Evolutionary conservation across 345 rosid genomes (phyloP).

Genomic region (Brassica carinata): DNA sequence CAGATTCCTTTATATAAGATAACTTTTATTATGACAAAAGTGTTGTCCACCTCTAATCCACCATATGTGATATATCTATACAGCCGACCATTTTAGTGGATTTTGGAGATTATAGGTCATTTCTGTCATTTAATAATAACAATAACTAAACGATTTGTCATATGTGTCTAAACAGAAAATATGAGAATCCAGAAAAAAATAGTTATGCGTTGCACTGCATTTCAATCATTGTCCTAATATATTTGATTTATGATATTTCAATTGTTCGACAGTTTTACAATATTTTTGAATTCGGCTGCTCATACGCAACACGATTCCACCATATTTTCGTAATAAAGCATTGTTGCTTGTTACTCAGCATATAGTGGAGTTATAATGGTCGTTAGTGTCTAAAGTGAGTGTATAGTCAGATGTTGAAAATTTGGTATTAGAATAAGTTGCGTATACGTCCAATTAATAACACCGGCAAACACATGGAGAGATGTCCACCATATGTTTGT

Average conservation of each 20-base stretch:
- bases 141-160: background rate
- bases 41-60: background rate
- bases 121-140: background rate
- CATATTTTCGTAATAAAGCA: background rate
- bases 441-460: constrained; percentile 27
- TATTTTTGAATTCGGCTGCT: background rate
- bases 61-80: background rate
- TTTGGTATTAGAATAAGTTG: constrained; percentile 7
- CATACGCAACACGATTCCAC: background rate
- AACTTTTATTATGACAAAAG: background rate
- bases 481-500: constrained; percentile 30
- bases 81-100: background rate
- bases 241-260: background rate
- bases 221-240: background rate
- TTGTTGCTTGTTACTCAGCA: background rate
- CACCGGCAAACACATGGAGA: constrained; percentile 17
- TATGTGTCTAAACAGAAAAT: background rate
- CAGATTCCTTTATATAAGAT: background rate
- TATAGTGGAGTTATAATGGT: background rate
- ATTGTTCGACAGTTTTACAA: background rate
- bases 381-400: background rate
- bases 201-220: background rate
- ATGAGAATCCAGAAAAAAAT: background rate
- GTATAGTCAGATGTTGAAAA: constrained; percentile 21
- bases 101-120: background rate